Conservation (phyloP, 345 rosid species). For the Rhodamnia rubescens region DNA sequence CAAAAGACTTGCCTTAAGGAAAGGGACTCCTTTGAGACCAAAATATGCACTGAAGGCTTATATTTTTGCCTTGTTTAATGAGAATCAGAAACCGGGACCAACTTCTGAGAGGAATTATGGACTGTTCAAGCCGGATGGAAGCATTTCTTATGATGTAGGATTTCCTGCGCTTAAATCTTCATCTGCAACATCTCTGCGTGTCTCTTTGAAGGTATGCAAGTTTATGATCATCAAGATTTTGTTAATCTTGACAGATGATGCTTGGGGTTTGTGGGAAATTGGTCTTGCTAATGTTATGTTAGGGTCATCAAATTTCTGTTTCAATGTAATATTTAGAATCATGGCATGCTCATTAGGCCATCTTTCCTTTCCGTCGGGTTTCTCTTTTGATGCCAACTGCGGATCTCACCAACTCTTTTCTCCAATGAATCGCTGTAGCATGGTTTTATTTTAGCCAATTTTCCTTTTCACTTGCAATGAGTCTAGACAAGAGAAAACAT, state of each 20-base stretch:
- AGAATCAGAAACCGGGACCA: conserved; percentile 64
- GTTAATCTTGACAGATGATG: not conserved
- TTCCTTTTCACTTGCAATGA: not conserved
- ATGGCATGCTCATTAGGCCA: not conserved
- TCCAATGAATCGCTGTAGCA: not conserved
- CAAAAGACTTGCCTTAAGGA: conserved; percentile 87
- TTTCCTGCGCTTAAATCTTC: conserved; percentile 66
- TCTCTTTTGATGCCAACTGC: not conserved
- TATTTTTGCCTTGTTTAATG: conserved; percentile 85
- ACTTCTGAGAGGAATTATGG: conserved; percentile 93
- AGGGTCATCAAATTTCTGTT: not conserved
- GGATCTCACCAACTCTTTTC: not conserved
- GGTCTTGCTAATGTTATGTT: not conserved
- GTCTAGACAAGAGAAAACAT: not conserved
- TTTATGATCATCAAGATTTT: not conserved
- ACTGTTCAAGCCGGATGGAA: conserved; percentile 88
- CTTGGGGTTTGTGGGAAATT: not conserved
- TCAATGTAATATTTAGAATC: not conserved
- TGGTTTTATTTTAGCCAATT: not conserved
- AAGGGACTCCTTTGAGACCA: conserved; percentile 92
- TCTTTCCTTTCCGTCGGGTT: not conserved
- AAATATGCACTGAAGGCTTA: conserved; percentile 65
- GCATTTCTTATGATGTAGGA: conserved; percentile 77
- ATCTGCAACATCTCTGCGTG: conserved; percentile 22
- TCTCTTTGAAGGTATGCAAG: conserved; percentile 56